Evolutionary conservation across 2,329 filamentous ascomycete genomes (phyloP), one percentile per base, ranked within the genome.

Genomic region (Zopfia rhizophila): DNA sequence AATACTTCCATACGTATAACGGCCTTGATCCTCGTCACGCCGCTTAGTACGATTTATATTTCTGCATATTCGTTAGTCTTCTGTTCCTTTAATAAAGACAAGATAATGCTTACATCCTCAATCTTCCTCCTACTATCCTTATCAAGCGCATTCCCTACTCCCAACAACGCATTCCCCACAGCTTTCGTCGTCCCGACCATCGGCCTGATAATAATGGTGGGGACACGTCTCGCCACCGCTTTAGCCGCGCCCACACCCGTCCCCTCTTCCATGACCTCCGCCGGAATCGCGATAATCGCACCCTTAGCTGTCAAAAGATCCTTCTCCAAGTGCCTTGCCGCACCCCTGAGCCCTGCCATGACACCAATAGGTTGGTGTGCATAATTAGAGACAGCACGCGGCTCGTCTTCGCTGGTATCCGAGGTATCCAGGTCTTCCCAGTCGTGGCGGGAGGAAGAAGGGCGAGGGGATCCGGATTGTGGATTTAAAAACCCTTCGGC

Each of bases 291-390:
- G 60, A 99, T 93, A 46, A 99, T 91, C 7, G 93, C 94, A 72
- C 99, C 91, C 45, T 87, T 81, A 0, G 94, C 90, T 31, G 92
- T 79, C 27, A 93, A 81, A n/a, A 99, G 78, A 69, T 99, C 95
- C 23, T 91, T 84, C 50, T 92, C 86, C 19, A 99, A 79, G 40
- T 91, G 90, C 19, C 86, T 79, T 61, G 92, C 93, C 3, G 91
- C 94, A 10, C 89, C 89, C 3, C 89, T 82, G 12, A 99, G 77
- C 3, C 94, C 94, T 60, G 95, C 90, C 3, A 93, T 80, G 3
- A 99, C 89, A 1, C 90, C 90, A 2, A 94, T 84, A 1, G 95
- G 95, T 66, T 97, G 94, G 60, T 97, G 90, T 0, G 95, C 94
- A 65, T 99, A 99, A 2, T 93, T 82, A 7, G 90, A 95, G 53